Evolutionary conservation across 192 early-diverging fungal genomes (phyloP), one percentile per base, ranked within the genome.

Genomic region (Podila verticillata): DNA sequence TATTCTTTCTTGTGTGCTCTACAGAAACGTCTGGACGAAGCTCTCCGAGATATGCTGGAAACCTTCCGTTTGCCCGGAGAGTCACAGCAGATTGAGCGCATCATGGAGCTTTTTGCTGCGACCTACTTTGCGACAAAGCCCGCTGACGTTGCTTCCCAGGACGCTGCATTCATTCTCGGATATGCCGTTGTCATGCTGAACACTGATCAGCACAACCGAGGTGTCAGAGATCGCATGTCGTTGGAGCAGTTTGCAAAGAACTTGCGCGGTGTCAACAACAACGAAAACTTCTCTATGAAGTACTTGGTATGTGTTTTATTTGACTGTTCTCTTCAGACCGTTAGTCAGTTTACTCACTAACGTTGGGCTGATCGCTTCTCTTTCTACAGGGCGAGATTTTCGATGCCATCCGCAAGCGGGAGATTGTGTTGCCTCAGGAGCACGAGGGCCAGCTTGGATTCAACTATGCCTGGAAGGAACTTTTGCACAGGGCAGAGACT

Each of bases 131-230:
- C 89, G 7, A 87, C 78, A 32, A 88, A 47, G 67, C 90, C 83
- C 19, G 69, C 54, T 20, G 87, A 92, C n/a, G 90, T 99, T 73
- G 92, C 91, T 10, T 92, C 86, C 63, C 87, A 91, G 63, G 92
- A 95, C 56, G 94, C 95, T 22, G 92, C 93, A 1, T 96, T 94
- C 70, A 89, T 99, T 31, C 87, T 99, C 35, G 87, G 97, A 0
- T 99, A 93, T 66, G 95, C 97, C 1, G 89, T 98, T 31, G 95
- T 99, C 57, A 96, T 99, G 93, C 87, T 99, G 72, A 99, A 99
- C 81, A 98, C 97, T 3, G 98, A 99, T 89, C 95, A 95, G 85
- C 96, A 99, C 80, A 98, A 96, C 83, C 95, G 89, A 54, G 95
- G 95, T 85, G 94, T 98, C 36, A 84, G 94, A 84, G 85, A 82